phyloP scores from a whole-genome alignment of 139 green algal species.

The Nannochloris sp. region DNA sequence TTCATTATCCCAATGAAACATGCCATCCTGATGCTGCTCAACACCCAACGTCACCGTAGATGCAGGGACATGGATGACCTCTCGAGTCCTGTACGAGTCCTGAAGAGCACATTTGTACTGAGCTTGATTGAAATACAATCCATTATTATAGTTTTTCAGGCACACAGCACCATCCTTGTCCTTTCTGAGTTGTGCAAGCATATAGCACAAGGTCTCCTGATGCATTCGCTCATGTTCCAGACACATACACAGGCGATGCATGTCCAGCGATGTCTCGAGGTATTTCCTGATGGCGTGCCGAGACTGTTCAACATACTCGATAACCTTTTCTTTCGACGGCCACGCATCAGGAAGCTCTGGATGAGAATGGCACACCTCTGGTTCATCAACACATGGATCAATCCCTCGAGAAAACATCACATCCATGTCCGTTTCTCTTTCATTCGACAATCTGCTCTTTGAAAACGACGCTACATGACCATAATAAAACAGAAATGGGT shows the following conservation, averaged over 20 bases:
- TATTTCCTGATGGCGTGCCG: background rate
- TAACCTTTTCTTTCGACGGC: constrained; percentile 25
- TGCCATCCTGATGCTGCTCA: background rate
- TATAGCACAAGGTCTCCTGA: constrained; percentile 55
- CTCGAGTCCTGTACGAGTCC: background rate
- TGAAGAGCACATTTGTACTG: background rate
- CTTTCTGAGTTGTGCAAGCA: constrained; percentile 39
- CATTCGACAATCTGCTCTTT: constrained; percentile 16
- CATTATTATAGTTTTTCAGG: background rate
- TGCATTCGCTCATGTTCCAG: constrained; percentile 56
- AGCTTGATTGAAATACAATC: background rate
- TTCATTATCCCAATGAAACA: constrained; percentile 60
- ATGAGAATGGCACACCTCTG: constrained; percentile 45
- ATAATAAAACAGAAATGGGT: constrained; percentile 41
- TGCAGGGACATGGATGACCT: background rate
- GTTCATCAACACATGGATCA: constrained; percentile 44
- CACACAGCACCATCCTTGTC: background rate
- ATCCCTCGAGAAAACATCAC: constrained; percentile 49
- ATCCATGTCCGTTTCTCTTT: constrained; percentile 16
- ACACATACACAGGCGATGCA: constrained; percentile 23
- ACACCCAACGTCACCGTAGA: constrained; percentile 13
- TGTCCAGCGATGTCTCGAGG: constrained; percentile 1
- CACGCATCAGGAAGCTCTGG: constrained; percentile 32
- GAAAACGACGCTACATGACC: constrained; percentile 34
- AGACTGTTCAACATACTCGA: constrained; percentile 20